Evolutionary conservation across 805 yeast species (phyloP).

Genomic region (Pichia nakasei): DNA sequence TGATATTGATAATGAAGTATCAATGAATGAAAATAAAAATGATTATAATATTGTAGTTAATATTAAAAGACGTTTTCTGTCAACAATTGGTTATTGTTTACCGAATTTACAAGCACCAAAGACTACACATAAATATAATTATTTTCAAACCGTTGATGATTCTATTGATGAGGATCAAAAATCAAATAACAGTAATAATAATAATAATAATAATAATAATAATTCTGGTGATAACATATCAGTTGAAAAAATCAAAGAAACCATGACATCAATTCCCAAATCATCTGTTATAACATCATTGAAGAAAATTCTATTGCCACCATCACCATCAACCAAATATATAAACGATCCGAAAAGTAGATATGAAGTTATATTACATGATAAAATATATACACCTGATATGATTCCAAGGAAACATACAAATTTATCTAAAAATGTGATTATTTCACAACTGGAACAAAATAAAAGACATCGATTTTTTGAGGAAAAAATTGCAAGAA

Average conservation of each 20-base stretch:
- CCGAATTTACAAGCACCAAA: slow-evolving; percentile 19
- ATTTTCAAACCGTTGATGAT: slow-evolving; percentile 23
- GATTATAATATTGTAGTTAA: slow-evolving; percentile 6
- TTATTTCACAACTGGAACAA: slow-evolving; percentile 18
- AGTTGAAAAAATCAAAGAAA: slow-evolving; percentile 1
- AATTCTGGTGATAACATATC: slow-evolving; percentile 9
- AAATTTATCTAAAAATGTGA: slow-evolving; percentile 22
- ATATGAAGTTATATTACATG: slow-evolving; percentile 64
- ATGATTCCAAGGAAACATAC: slow-evolving; percentile 22
- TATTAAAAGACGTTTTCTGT: slow-evolving; percentile 27
- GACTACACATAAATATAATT: slow-evolving; percentile 18
- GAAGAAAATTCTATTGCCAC: slow-evolving; percentile 67
- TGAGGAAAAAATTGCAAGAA: slow-evolving; percentile 79
- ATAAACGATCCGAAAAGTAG: slow-evolving; percentile 60
- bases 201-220: slow-evolving; percentile 10
- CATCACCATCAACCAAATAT: slow-evolving; percentile 62
- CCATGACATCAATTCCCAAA: slow-evolving; percentile 39
- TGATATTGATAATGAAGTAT: slow-evolving; percentile 11
- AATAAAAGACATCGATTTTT: slow-evolving; percentile 33
- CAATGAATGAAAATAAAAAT: too few species aligned
- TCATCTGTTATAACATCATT: slow-evolving; percentile 77
- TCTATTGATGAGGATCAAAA: neutral
- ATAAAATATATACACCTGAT: slow-evolving; percentile 67
- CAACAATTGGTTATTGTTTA: slow-evolving; percentile 36
- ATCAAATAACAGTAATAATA: too few species aligned